Evolutionary conservation across 1,284 basidiomycete genomes (phyloP).

Genomic region (Ustilago bromivora): DNA sequence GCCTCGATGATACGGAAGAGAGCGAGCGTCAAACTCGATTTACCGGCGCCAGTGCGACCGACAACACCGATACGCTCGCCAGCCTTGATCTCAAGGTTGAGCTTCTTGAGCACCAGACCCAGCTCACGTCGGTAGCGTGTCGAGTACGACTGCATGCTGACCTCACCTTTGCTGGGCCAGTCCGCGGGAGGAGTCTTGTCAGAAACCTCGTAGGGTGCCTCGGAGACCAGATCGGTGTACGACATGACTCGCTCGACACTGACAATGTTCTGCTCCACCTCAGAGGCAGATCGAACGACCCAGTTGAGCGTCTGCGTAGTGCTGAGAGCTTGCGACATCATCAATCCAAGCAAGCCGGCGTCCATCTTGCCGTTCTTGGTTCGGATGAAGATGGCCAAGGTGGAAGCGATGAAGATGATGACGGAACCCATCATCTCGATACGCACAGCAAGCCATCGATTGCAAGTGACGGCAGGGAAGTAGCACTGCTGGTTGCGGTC

Average conservation of each 20-base stretch:
- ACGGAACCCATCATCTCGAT: conserved; percentile 79
- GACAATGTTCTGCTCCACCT: conserved; percentile 93
- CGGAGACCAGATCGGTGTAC: conserved; percentile 80
- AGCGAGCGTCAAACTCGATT: conserved; percentile 79
- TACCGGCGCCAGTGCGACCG: conserved; percentile 92
- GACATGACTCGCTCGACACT: conserved; percentile 75
- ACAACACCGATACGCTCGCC: conserved; percentile 78
- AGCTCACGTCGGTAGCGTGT: conserved; percentile 85
- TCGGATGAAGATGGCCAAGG: conserved; percentile 77
- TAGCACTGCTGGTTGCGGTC: conserved; percentile 83
- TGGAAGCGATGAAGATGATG: conserved; percentile 82
- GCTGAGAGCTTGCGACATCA: conserved; percentile 80
- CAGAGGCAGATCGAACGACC: conserved; percentile 88
- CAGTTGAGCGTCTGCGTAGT: conserved; percentile 74
- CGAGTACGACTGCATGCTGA: conserved; percentile 84
- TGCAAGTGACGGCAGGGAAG: conserved; percentile 78
- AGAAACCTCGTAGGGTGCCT: conserved; percentile 76
- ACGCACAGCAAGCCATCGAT: conserved; percentile 81
- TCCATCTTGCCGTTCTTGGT: conserved; percentile 75
- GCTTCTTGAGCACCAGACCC: conserved; percentile 80
- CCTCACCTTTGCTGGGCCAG: conserved; percentile 83
- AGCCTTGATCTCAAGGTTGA: conserved; percentile 77
- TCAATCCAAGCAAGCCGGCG: conserved; percentile 89
- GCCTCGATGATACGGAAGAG: conserved; percentile 75
- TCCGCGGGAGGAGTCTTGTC: conserved; percentile 65